Percentiles rank a stretch among this genome's conserved stretches.
Evolutionary conservation across 257 asterid genomes (phyloP).

Genomic region (Rhazya stricta): DNA sequence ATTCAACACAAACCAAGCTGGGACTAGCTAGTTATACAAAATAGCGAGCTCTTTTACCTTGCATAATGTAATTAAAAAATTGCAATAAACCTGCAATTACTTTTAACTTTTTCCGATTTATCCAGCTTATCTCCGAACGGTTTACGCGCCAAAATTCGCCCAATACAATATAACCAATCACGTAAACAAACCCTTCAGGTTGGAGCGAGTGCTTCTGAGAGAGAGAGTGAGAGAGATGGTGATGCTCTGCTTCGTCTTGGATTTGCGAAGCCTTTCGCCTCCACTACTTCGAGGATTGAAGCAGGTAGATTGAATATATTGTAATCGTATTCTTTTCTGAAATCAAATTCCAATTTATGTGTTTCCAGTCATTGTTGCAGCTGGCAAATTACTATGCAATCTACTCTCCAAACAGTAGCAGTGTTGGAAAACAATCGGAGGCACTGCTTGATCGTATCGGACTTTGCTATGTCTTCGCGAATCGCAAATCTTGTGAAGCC

Average conservation of each 20-base stretch:
- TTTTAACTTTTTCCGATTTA: no score
- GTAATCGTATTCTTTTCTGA: not conserved
- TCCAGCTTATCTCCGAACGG: not conserved
- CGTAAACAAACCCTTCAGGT: not conserved
- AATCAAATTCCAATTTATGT: conserved; percentile 10
- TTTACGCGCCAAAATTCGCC: conserved; percentile 20
- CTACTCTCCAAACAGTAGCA: conserved; percentile 27
- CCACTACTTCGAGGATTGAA: conserved; percentile 71
- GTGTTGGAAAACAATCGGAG: conserved; percentile 33
- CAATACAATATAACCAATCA: not conserved
- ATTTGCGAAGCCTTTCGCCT: conserved; percentile 68
- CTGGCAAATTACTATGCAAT: conserved; percentile 77
- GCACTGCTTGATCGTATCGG: conserved; percentile 76
- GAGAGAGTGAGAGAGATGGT: conserved; percentile 35
- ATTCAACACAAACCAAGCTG: no score
- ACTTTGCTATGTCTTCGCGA: conserved; percentile 53
- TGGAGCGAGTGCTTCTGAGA: not conserved
- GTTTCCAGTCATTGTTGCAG: conserved; percentile 67
- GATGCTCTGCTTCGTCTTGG: conserved; percentile 74
- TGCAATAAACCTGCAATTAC: no score
- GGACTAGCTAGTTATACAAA: no score
- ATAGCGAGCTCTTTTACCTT: no score
- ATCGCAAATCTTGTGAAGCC: conserved; percentile 46
- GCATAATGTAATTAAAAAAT: no score
- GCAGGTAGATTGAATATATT: conserved; percentile 42